Evolutionary conservation across 192 early-diverging fungal genomes (phyloP).

Genomic region (Coemansia sp.): DNA sequence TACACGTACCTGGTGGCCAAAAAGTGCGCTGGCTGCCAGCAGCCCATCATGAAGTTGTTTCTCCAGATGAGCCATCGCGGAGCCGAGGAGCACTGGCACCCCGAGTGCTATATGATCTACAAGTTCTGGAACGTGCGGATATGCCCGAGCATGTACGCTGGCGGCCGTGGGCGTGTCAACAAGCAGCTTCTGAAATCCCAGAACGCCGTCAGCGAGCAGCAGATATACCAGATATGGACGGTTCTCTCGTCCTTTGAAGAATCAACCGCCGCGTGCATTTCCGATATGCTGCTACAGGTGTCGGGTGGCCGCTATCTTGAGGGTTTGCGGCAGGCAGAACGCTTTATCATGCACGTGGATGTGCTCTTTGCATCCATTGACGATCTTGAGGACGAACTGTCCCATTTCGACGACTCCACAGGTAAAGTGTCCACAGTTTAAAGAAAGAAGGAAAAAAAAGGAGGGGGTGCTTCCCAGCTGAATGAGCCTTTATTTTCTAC

Average conservation of each 20-base stretch:
- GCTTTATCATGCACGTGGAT: constrained; percentile 90
- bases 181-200: constrained; percentile 51
- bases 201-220: constrained; percentile 68
- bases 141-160: constrained; percentile 50
- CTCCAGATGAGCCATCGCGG: constrained; percentile 85
- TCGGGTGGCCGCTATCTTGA: constrained; percentile 81
- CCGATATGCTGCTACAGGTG: constrained; percentile 90
- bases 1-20: constrained; percentile 88
- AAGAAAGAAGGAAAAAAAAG: no score
- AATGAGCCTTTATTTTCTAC: no score
- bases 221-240: constrained; percentile 85
- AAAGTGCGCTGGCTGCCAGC: constrained; percentile 95
- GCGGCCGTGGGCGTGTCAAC: constrained; percentile 45
- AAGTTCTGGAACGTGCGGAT: constrained; percentile 68
- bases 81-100: constrained; percentile 92
- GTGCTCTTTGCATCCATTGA: constrained; percentile 89
- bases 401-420: constrained; percentile 64
- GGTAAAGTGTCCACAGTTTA: constrained; percentile 26
- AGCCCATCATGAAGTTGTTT: constrained; percentile 94
- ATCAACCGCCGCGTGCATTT: constrained; percentile 91
- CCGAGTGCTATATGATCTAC: constrained; percentile 99
- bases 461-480: no score
- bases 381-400: constrained; percentile 74
- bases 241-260: constrained; percentile 96
- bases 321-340: constrained; percentile 77